Percentiles rank a stretch among this genome's conserved stretches.
These are phyloP conservation scores for Alternaria alternata DNA, from an alignment of 2,329 filamentous ascomycete species.

Conservation along the genomic window DNA sequence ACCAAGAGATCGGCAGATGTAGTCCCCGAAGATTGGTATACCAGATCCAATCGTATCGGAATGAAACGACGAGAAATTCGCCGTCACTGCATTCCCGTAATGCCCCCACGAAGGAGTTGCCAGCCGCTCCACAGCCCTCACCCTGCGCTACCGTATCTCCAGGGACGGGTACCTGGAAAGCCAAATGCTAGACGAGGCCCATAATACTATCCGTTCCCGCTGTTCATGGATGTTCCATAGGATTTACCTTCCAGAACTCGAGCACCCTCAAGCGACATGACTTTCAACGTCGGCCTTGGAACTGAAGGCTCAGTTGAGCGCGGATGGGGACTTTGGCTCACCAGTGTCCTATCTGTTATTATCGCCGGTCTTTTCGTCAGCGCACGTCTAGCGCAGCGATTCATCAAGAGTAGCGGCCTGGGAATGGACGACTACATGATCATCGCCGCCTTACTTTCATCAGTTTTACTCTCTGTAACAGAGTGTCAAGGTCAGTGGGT, in stretches of 20 bases:
- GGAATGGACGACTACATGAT: conserved; percentile 37
- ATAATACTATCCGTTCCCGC: conserved; percentile 10
- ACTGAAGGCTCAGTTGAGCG: conserved; percentile 30
- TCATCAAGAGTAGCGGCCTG: conserved; percentile 25
- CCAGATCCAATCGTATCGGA: conserved; percentile 11
- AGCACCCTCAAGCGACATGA: conserved; percentile 20
- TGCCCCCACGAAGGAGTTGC: not conserved
- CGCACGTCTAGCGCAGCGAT: conserved; percentile 27
- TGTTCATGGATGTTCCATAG: conserved; percentile 3
- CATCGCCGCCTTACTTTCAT: conserved; percentile 28
- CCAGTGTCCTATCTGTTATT: conserved; percentile 30
- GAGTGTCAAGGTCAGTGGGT: conserved; percentile 33
- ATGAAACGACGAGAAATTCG: not conserved
- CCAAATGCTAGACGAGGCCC: not conserved
- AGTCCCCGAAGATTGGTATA: conserved; percentile 5
- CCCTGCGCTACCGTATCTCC: not conserved
- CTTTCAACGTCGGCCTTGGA: conserved; percentile 34
- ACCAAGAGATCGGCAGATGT: not conserved
- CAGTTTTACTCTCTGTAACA: conserved; percentile 29
- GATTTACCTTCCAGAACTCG: not conserved
- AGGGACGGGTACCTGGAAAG: not conserved
- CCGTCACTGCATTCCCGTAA: not conserved
- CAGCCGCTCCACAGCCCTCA: not conserved
- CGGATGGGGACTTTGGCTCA: conserved; percentile 34
- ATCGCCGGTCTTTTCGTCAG: conserved; percentile 28